Percentiles rank a stretch among this genome's conserved stretches.
Conservation (phyloP, 768 basidiomycete genomes). For the Xanthoconium stramineum region DNA sequence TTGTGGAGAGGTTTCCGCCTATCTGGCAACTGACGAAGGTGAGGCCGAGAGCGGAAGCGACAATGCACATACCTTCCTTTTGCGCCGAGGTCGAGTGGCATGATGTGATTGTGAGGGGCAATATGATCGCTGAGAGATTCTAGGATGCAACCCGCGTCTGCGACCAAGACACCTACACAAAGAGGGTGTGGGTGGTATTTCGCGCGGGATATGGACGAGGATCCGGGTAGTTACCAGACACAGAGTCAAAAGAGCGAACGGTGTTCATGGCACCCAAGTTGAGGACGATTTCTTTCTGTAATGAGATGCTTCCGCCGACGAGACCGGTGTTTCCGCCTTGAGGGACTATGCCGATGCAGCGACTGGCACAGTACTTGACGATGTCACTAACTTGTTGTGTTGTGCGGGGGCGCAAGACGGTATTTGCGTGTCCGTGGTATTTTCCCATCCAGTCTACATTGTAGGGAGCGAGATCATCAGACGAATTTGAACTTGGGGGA, state of each 20-base stretch:
- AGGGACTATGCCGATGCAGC: slow-evolving; percentile 86
- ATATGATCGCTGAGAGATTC: slow-evolving; percentile 85
- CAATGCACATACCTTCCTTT: slow-evolving; percentile 76
- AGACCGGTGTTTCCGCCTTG: slow-evolving; percentile 99
- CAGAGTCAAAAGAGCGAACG: slow-evolving; percentile 78
- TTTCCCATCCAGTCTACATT: slow-evolving; percentile 98
- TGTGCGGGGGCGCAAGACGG: slow-evolving; percentile 86
- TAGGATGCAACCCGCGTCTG: slow-evolving; percentile 93
- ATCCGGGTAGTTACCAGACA: slow-evolving; percentile 55
- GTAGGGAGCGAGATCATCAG: slow-evolving; percentile 69
- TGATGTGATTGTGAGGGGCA: slow-evolving; percentile 85
- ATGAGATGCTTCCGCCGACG: slow-evolving; percentile 91
- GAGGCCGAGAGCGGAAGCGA: slow-evolving; percentile 1
- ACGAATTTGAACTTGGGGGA: slow-evolving; percentile 41
- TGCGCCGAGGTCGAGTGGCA: slow-evolving; percentile 94
- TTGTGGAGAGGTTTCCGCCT: slow-evolving; percentile 95
- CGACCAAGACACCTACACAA: slow-evolving; percentile 76
- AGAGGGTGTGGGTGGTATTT: slow-evolving; percentile 4
- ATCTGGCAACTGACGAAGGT: slow-evolving; percentile 72
- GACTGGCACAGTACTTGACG: slow-evolving; percentile 80
- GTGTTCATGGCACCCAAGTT: slow-evolving; percentile 79
- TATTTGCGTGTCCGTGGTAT: slow-evolving; percentile 78
- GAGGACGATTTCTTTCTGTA: slow-evolving; percentile 84
- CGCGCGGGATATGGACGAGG: slow-evolving; percentile 1
- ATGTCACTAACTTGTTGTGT: slow-evolving; percentile 87